phyloP scores from a whole-genome alignment of 2,329 filamentous ascomycete genomes.

The Colletotrichum cuscutae region DNA sequence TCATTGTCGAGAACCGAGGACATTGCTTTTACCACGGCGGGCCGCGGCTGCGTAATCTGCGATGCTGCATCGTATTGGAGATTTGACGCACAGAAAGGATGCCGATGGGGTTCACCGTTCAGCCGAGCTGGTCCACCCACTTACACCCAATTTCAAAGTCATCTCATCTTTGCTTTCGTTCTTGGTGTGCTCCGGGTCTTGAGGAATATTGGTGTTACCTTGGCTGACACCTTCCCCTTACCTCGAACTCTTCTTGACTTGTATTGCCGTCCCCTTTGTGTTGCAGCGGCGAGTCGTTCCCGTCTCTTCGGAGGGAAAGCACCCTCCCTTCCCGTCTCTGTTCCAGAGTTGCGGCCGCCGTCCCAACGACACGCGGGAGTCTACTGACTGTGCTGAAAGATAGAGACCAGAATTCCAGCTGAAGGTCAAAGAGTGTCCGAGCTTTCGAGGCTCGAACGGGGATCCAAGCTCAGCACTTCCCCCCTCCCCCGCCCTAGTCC shows the following conservation, averaged over 20 bases:
- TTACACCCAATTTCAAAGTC: constrained; percentile 5
- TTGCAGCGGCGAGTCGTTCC: constrained; percentile 18
- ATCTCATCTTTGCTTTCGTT: constrained; percentile 18
- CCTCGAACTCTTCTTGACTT: constrained; percentile 16
- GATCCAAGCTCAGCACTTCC: neutral
- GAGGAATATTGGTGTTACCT: constrained; percentile 22
- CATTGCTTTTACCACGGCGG: neutral
- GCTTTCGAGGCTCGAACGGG: constrained; percentile 29
- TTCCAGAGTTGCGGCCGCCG: neutral
- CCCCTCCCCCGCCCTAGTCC: neutral
- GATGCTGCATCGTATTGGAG: constrained; percentile 16
- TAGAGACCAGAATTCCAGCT: neutral
- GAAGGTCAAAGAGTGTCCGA: constrained; percentile 32
- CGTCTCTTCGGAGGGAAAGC: neutral
- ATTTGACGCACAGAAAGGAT: constrained; percentile 12
- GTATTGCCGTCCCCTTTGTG: constrained; percentile 25
- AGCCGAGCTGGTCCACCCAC: neutral
- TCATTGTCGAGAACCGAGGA: neutral
- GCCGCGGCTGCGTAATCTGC: neutral
- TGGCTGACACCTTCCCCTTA: constrained; percentile 14
- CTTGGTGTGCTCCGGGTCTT: neutral
- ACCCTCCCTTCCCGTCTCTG: neutral
- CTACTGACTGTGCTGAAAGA: neutral
- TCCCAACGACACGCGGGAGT: neutral
- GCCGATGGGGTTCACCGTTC: too few species aligned